These are phyloP conservation scores for Aspergillus saccharolyticus DNA, from an alignment of 495 filamentous ascomycete species.

Conservation along the genomic window DNA sequence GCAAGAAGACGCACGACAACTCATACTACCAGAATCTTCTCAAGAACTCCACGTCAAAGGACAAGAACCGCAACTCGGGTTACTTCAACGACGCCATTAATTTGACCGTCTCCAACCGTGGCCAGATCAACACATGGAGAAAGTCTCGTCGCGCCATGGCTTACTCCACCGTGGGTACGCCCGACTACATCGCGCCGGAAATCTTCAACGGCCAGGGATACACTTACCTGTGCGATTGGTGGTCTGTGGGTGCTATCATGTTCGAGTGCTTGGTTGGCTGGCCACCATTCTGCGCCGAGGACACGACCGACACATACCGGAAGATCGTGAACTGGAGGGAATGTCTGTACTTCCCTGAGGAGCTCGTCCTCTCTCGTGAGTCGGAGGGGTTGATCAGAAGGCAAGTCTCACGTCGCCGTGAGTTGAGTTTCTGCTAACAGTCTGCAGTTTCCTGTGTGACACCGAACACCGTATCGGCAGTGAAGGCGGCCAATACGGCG, in stretches of 20 bases:
- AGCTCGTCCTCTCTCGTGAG: slow-evolving; percentile 79
- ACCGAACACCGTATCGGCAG: slow-evolving; percentile 74
- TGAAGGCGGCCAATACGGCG: slow-evolving; percentile 63
- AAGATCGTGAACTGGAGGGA: slow-evolving; percentile 99
- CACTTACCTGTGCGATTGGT: slow-evolving; percentile 96
- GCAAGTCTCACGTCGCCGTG: slow-evolving; percentile 37
- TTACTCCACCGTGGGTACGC: slow-evolving; percentile 96
- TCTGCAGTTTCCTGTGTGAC: slow-evolving; percentile 77
- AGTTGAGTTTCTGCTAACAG: slow-evolving; percentile 14
- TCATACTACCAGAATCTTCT: slow-evolving; percentile 98
- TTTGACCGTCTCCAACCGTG: slow-evolving; percentile 92
- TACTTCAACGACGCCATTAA: slow-evolving; percentile 93
- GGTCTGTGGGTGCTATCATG: slow-evolving; percentile 98
- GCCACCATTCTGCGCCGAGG: slow-evolving; percentile 98
- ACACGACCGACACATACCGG: slow-evolving; percentile 93
- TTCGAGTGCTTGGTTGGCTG: slow-evolving; percentile 98
- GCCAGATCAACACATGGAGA: slow-evolving; percentile 96
- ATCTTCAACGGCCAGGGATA: slow-evolving; percentile 97
- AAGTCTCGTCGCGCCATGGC: slow-evolving; percentile 92
- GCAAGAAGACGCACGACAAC: slow-evolving; percentile 96
- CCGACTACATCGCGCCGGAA: slow-evolving; percentile 97
- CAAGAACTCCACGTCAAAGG: slow-evolving; percentile 68
- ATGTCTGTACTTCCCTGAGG: slow-evolving; percentile 93
- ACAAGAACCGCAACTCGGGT: slow-evolving; percentile 75
- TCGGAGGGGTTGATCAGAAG: slow-evolving; percentile 84